Base-by-base conservation (phyloP, 2,329 filamentous ascomycete genomes). In the Pyrenochaeta sp. region DNA sequence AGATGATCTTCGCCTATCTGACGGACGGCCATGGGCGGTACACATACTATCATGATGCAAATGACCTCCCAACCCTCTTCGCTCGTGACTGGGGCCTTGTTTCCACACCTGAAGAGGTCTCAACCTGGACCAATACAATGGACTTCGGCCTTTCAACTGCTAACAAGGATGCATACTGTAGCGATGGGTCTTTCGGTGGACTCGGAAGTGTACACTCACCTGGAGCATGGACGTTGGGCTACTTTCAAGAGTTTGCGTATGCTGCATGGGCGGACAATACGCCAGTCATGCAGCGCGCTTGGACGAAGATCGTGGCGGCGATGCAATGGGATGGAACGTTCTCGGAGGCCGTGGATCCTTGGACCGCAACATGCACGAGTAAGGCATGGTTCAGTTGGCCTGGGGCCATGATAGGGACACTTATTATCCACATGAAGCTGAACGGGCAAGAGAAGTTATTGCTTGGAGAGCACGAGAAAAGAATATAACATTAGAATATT, bases 261-360 rank as follows among this genome's bases (percentile, higher is more conserved):
- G 19, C 19, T 19, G 19, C 19, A 19, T 19, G 19, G 19, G 19
- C 19, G 19, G 19, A 19, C 19, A 19, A 19, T 19, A 19, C 19
- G 19, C 19, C 19, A 19, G 19, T 19, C 19, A 19, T 19, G 19
- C 19, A 19, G 19, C 19, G 19, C 19, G 19, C 19, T 19, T 19
- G 19, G 19, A 19, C 19, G 19, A 19, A 19, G 19, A 19, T 19
- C 19, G 19, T 19, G 19, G 19, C 19, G 19, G 50, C 53, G 46
- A 59, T 62, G 60, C 54, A 60, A 19, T 63, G 60, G 60, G 54
- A 63, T 45, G 60, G 54, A 25, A 63, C 60, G 9, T 63, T 58
- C 43, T 28, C 52, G 10, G 60, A 60, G 50, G 60, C 60, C 13
- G 56, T 63, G 24, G 51, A 60, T 47, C 44, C 54, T 13, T 25